Evolutionary conservation across 225 moss, liverwort and hornwort genomes (phyloP), one percentile per base, ranked within the genome.

Genomic region (Climacium dendroides): DNA sequence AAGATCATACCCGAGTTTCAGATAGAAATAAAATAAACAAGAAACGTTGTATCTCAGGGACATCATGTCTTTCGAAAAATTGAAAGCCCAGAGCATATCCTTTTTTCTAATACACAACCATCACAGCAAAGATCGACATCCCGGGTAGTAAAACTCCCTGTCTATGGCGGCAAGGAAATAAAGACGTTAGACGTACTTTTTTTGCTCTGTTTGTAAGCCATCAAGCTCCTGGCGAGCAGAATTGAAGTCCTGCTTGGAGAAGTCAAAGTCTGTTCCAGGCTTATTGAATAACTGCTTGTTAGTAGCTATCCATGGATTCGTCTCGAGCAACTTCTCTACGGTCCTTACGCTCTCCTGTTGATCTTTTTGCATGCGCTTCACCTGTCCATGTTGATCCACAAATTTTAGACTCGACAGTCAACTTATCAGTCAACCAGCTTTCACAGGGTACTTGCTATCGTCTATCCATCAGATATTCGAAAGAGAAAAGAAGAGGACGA

Each of bases 191-290:
- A 77, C 95, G 6, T 88, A 99, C 99, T 91, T 94, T 79, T 96
- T 96, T 86, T 99, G 99, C 75, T 97, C 94, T 43, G 91, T 54
- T 59, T 94, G 94, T 81, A 94, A 90, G 82, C 73, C 58, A 86
- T 96, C 96, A 54, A 97, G 94, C 78, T 95, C 90, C 83, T 96
- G 83, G 70, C 93, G 94, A 80, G 96, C 97, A 91, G 89, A 93
- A 81, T 91, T 89, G 78, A 94, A 91, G 71, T 97, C 95, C 73
- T 92, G 93, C 14, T 85, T 90, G 83, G 90, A 90, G 89, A 99
- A 99, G 92, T 99, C 97, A 87, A 96, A 99, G 79, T 96, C 95
- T 71, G 96, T 96, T 71, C 96, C 96, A 35, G 91, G 93, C 90
- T 96, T 96, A 57, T 95, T 94, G 76, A 99, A 99, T 62, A 96